Evolutionary conservation across 2,329 filamentous ascomycete genomes (phyloP).

Genomic region (Dactylellina cionopaga): DNA sequence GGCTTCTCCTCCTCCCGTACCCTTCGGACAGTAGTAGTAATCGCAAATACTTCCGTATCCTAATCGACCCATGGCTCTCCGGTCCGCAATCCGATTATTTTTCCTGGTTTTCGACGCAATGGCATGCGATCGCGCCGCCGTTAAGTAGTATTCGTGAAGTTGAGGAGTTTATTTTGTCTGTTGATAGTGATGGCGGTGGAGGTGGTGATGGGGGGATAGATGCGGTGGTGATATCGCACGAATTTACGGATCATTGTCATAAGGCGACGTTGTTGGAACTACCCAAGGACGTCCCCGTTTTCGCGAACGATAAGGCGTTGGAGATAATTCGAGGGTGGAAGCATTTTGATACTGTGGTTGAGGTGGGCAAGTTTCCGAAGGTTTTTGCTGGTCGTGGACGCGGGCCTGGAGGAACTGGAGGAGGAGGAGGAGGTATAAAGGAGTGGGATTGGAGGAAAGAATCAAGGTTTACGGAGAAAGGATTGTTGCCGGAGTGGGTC

Average conservation of each 20-base stretch:
- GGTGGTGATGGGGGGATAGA: slow-evolving; percentile 62
- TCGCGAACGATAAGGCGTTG: slow-evolving; percentile 70
- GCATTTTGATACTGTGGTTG: slow-evolving; percentile 69
- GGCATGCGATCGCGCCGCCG: slow-evolving; percentile 68
- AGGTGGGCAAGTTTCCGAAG: slow-evolving; percentile 64
- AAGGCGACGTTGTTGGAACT: slow-evolving; percentile 70
- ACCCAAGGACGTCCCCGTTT: slow-evolving; percentile 67
- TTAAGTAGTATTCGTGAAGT: slow-evolving; percentile 69
- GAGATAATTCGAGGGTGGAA: slow-evolving; percentile 68
- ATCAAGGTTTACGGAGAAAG: slow-evolving; percentile 51
- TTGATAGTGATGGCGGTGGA: slow-evolving; percentile 66
- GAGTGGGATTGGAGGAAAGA: slow-evolving; percentile 61
- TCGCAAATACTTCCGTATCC: slow-evolving; percentile 70
- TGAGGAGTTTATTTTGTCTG: slow-evolving; percentile 65
- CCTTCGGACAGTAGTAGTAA: slow-evolving; percentile 63
- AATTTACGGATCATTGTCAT: slow-evolving; percentile 77
- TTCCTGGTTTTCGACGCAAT: slow-evolving; percentile 73
- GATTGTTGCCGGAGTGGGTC: slow-evolving; percentile 67
- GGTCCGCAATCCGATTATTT: slow-evolving; percentile 73
- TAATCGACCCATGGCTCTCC: slow-evolving; percentile 73
- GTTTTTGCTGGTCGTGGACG: too few species aligned
- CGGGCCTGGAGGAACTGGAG: too few species aligned
- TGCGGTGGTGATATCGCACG: slow-evolving; percentile 70
- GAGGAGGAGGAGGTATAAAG: slow-evolving; percentile 59
- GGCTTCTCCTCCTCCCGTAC: slow-evolving; percentile 73